Evolutionary conservation across 2,329 filamentous ascomycete genomes (phyloP).

Genomic region (Colletotrichum orchidophilum): DNA sequence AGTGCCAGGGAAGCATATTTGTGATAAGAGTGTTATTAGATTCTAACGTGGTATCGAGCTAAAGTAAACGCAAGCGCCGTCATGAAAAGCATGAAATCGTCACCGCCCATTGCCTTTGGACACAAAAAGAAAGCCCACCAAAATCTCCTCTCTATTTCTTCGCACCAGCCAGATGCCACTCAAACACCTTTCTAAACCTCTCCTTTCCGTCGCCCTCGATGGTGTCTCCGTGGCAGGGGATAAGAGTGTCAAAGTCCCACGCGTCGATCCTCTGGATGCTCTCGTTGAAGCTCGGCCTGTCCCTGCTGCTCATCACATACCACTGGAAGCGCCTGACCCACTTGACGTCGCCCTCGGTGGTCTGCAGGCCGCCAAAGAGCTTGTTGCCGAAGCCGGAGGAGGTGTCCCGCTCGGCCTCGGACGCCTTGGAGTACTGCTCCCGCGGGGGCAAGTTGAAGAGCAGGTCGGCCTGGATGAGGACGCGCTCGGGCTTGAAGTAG

Average conservation of each 20-base stretch:
- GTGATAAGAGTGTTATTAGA: neutral
- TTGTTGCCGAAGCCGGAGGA: conserved; percentile 40
- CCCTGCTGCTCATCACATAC: conserved; percentile 70
- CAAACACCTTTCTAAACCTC: conserved; percentile 80
- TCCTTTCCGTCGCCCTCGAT: conserved; percentile 79
- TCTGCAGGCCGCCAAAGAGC: conserved; percentile 61
- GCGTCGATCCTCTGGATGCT: conserved; percentile 74
- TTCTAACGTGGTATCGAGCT: conserved; percentile 27
- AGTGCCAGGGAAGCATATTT: too few relatives aligned
- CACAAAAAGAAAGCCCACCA: too few relatives aligned
- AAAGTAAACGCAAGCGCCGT: conserved; percentile 6
- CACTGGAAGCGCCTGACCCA: conserved; percentile 85
- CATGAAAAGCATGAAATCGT: neutral
- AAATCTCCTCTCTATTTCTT: neutral
- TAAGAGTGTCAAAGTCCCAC: conserved; percentile 88
- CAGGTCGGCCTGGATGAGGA: conserved; percentile 89
- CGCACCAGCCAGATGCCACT: conserved; percentile 76
- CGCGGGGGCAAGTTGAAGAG: conserved; percentile 89
- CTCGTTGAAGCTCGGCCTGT: conserved; percentile 75
- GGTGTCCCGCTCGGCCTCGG: conserved; percentile 52
- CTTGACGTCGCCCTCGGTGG: conserved; percentile 69
- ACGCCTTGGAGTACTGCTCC: conserved; percentile 80
- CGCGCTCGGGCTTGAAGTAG: conserved; percentile 79
- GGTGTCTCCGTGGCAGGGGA: conserved; percentile 94
- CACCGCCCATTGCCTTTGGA: too few relatives aligned